Evolutionary conservation across 2,329 filamentous ascomycete species (phyloP).

Genomic region (Colletotrichum sp.): DNA sequence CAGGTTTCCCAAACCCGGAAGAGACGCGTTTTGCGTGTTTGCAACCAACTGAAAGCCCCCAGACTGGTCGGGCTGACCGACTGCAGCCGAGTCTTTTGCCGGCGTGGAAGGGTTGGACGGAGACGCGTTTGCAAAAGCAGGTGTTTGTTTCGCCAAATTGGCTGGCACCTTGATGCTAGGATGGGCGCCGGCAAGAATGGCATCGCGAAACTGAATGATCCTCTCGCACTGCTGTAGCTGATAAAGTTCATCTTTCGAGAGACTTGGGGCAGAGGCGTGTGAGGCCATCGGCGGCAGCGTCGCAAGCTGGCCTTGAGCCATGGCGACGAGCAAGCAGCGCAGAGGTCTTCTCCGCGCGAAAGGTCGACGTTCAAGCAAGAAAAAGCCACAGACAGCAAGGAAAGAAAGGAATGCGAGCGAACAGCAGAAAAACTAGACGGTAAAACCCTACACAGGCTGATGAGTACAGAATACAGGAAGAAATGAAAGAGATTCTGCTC

Average conservation of each 20-base stretch:
- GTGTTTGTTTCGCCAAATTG: conserved; percentile 35
- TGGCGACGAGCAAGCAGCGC: conserved; percentile 4
- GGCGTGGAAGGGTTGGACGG: conserved; percentile 12
- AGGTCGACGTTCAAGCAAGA: neutral
- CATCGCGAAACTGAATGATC: conserved; percentile 81
- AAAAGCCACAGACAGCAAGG: neutral
- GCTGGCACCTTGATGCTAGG: conserved; percentile 62
- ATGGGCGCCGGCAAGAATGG: conserved; percentile 79
- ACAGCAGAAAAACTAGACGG: neutral
- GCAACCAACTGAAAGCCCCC: conserved; percentile 39
- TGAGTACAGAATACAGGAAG: neutral
- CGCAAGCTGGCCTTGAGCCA: conserved; percentile 19
- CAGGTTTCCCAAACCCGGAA: conserved; percentile 26
- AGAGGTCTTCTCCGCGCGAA: neutral
- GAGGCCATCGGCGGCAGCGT: conserved; percentile 24
- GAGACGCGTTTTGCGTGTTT: conserved; percentile 39
- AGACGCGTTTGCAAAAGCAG: conserved; percentile 23
- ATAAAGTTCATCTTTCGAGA: conserved; percentile 53
- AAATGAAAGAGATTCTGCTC: neutral
- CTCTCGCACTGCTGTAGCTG: conserved; percentile 76
- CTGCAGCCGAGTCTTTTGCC: neutral
- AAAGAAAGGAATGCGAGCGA: neutral
- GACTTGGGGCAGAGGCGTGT: conserved; percentile 28
- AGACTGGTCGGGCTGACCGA: conserved; percentile 20
- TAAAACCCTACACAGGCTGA: neutral